Percentiles rank a stretch among this genome's conserved stretches.
Evolutionary conservation across 2,329 filamentous ascomycete species (phyloP).

Genomic region (Talaromyces verruculosus): DNA sequence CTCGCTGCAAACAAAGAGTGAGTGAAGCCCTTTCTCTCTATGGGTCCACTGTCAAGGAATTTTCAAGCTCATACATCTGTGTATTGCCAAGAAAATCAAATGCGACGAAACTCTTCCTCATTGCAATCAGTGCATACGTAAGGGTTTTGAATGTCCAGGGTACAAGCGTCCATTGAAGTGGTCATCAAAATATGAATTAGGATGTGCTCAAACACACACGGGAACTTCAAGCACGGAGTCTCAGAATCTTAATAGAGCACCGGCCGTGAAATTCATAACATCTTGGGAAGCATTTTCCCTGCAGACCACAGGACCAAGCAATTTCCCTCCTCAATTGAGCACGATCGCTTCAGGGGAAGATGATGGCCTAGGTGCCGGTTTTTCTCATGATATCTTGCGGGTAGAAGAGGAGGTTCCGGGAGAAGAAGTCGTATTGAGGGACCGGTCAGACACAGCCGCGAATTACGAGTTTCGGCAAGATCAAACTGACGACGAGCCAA

Average conservation of each 20-base stretch:
- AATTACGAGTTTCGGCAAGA: neutral
- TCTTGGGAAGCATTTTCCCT: neutral
- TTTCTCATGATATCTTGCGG: neutral
- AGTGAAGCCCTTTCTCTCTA: neutral
- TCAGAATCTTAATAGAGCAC: neutral
- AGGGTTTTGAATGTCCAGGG: conserved; percentile 13
- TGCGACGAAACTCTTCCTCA: conserved; percentile 13
- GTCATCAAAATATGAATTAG: conserved; percentile 13
- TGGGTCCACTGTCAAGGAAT: no score
- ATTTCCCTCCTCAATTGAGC: neutral
- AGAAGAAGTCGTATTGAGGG: neutral
- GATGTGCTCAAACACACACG: neutral
- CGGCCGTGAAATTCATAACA: neutral
- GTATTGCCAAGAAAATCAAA: conserved; percentile 13
- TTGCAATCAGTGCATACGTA: conserved; percentile 17
- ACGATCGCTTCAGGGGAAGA: neutral
- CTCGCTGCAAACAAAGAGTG: neutral
- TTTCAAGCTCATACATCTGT: neutral
- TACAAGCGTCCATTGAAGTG: conserved; percentile 15
- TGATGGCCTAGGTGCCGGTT: neutral
- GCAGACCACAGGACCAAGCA: neutral
- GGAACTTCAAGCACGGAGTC: neutral
- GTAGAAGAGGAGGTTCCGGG: neutral
- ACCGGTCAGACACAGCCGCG: neutral
- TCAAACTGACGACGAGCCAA: neutral